Conservation (phyloP, 2,329 filamentous ascomycete genomes). For the Sporothrix luriei region DNA sequence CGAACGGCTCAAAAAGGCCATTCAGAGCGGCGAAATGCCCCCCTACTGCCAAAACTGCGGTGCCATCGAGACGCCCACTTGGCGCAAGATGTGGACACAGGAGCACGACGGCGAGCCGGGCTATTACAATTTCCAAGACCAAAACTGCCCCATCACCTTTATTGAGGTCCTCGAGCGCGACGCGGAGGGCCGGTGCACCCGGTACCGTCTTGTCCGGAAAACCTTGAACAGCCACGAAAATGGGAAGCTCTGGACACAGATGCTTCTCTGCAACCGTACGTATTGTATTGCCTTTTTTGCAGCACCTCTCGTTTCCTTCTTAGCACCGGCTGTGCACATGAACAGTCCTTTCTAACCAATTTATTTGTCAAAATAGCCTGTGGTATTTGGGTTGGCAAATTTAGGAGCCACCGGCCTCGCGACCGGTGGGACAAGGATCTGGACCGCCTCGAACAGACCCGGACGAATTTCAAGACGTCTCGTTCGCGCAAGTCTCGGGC, state of each 20-base stretch:
- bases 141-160: conserved; percentile 72
- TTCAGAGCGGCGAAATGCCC: conserved; percentile 81
- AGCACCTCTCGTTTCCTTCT: not conserved
- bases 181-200: conserved; percentile 61
- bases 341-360: conserved; percentile 22
- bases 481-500: conserved; percentile 54
- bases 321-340: not conserved
- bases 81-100: conserved; percentile 90
- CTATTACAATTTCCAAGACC: conserved; percentile 70
- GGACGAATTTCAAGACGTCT: conserved; percentile 47
- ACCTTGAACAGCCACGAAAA: conserved; percentile 63
- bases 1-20: conserved; percentile 62
- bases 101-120: conserved; percentile 69
- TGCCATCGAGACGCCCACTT: conserved; percentile 92
- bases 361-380: conserved; percentile 61
- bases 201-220: conserved; percentile 80
- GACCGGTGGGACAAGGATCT: conserved; percentile 77
- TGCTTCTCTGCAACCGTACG: conserved; percentile 85
- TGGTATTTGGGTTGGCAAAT: conserved; percentile 91
- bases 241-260: conserved; percentile 67
- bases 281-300: conserved; percentile 40
- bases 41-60: conserved; percentile 91
- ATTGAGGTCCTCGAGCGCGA: conserved; percentile 69
- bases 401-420: conserved; percentile 77
- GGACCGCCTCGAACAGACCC: conserved; percentile 55